Conservation (phyloP, 495 filamentous ascomycete genomes). For the Diplogelasinospora grovesii region DNA sequence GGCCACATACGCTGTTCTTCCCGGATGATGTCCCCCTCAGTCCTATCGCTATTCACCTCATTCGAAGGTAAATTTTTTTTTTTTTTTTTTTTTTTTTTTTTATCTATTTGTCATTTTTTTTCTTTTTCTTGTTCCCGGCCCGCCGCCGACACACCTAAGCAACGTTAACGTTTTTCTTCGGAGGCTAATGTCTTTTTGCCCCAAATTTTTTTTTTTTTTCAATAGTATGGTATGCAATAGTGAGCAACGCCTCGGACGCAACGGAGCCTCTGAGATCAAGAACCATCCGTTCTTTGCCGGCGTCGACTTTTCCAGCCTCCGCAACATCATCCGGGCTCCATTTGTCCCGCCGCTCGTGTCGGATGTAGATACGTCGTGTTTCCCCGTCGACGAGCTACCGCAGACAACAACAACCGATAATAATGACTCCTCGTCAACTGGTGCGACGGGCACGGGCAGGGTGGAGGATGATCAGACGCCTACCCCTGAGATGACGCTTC, state of each 20-base stretch:
- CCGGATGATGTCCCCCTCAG: slow-evolving; percentile 80
- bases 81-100: too few species aligned
- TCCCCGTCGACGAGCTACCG: slow-evolving; percentile 89
- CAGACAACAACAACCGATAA: slow-evolving; percentile 55
- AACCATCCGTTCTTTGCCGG: slow-evolving; percentile 85
- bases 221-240: slow-evolving; percentile 76
- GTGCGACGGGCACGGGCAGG: slow-evolving; percentile 11
- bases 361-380: slow-evolving; percentile 91
- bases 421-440: slow-evolving; percentile 54
- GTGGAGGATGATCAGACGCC: slow-evolving; percentile 20
- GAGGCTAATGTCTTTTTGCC: too few species aligned
- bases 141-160: background rate
- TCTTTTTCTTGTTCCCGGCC: background rate
- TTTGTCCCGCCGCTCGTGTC: slow-evolving; percentile 82
- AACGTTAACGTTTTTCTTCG: too few species aligned
- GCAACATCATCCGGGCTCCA: slow-evolving; percentile 80
- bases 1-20: slow-evolving; percentile 83
- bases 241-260: slow-evolving; percentile 72
- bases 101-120: too few species aligned
- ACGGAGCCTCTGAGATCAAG: slow-evolving; percentile 77
- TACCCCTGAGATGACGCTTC: slow-evolving; percentile 71
- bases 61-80: slow-evolving; percentile 71
- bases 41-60: slow-evolving; percentile 68
- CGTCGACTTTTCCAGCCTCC: slow-evolving; percentile 77
- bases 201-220: too few species aligned